Evolutionary conservation across 2,329 filamentous ascomycete genomes (phyloP), one percentile per base, ranked within the genome.

Genomic region (Fusarium denticulatum): DNA sequence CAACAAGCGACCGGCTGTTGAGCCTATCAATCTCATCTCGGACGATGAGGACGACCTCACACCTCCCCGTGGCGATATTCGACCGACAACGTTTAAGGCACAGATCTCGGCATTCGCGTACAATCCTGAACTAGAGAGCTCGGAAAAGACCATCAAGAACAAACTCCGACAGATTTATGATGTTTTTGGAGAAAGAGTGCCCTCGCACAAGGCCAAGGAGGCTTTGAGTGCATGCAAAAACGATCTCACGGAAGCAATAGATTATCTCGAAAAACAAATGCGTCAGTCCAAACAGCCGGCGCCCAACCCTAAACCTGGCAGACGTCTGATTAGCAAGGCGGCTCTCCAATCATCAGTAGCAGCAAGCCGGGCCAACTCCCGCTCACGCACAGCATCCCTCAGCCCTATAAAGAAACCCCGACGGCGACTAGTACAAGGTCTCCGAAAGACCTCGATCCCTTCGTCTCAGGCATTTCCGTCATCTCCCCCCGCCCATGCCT

Each of bases 61-160:
- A 8, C 88, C 89, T 6, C 85, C 86, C 5, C 88, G 91, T 55
- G 87, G 87, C 46, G 90, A 90, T 43, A 92, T 90, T 26, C 89
- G 87, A 20, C 92, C 91, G 0, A 91, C 92, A 36, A 83, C 83
- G 22, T 88, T 89, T 75, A 83, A 81, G 71, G 79, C 82, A 43
- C 83, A 84, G 72, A 76, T 85, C 46, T 80, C 82, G 28, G 69
- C 78, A n/a, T 81, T 81, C 72, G 69, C 79, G 28, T 89, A 91
- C 64, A 86, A 89, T 34, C 85, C 88, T 57, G 82, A 84, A 46
- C 79, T 80, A 24, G 80, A 85, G 43, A 58, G 20, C 32, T 49
- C 56, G 26, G 81, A 82, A 47, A 82, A 67, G 46, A 65, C 82
- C 40, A 88, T 64, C 30, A 78, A 74, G 52, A 73, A 62, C 36